Conservation (phyloP, 768 basidiomycete species). For the Tulasnella sp. region DNA sequence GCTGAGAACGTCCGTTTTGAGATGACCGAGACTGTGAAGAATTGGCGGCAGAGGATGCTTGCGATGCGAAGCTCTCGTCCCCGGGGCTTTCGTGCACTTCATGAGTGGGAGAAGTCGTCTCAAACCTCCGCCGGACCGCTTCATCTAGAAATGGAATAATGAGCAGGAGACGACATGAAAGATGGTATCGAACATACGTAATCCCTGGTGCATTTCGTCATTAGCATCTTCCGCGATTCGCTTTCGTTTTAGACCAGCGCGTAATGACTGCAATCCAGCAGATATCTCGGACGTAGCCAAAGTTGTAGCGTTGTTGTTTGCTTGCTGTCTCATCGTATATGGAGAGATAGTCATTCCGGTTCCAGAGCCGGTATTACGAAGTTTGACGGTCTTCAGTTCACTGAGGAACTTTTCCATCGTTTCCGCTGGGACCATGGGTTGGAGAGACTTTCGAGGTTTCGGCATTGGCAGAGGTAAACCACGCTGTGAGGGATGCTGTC, state of each 20-base stretch:
- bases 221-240: neutral
- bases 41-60: neutral
- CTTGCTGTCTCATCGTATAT: neutral
- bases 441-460: constrained; percentile 1
- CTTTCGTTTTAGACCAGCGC: constrained; percentile 10
- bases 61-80: neutral
- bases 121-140: neutral
- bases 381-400: constrained; percentile 14
- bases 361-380: neutral
- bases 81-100: neutral
- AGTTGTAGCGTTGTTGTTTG: neutral
- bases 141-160: neutral
- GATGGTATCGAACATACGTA: constrained; percentile 8
- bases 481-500: constrained; percentile 4
- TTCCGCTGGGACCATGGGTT: constrained; percentile 7
- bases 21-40: neutral
- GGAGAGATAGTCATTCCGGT: neutral
- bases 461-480: neutral
- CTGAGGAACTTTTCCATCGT: constrained; percentile 17
- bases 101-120: neutral
- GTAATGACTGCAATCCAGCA: constrained; percentile 4
- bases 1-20: neutral
- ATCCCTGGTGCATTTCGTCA: neutral
- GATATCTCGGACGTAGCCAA: neutral
- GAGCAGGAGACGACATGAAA: neutral